These are phyloP conservation scores for Astrothelium subdiscretum DNA, from an alignment of 495 filamentous ascomycete species.

Conservation along the genomic window DNA sequence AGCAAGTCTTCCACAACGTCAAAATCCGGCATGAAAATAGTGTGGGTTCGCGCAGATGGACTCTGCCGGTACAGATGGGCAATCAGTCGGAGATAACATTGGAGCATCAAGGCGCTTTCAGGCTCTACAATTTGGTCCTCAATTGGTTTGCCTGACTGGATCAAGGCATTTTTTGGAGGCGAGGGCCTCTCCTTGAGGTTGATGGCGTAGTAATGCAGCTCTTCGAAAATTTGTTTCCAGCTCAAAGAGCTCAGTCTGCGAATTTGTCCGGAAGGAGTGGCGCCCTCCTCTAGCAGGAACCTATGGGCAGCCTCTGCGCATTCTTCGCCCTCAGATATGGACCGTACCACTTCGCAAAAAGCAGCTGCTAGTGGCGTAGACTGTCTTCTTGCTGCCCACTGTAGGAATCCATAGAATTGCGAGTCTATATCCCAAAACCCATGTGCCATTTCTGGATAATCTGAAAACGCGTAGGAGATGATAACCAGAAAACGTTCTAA, in stretches of 20 bases:
- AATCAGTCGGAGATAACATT: slow-evolving; percentile 81
- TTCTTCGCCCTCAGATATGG: slow-evolving; percentile 67
- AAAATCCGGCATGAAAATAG: slow-evolving; percentile 52
- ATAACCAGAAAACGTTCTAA: slow-evolving; percentile 87
- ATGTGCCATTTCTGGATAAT: slow-evolving; percentile 66
- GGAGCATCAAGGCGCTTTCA: slow-evolving; percentile 82
- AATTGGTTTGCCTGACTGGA: slow-evolving; percentile 29
- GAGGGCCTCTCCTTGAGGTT: slow-evolving; percentile 54
- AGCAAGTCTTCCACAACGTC: slow-evolving; percentile 55
- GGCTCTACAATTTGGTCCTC: slow-evolving; percentile 43
- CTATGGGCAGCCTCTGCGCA: slow-evolving; percentile 71
- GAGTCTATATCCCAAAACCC: slow-evolving; percentile 88
- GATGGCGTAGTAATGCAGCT: slow-evolving; percentile 62
- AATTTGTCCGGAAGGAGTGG: slow-evolving; percentile 59
- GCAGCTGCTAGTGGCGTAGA: slow-evolving; percentile 88
- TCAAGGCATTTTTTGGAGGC: slow-evolving; percentile 5
- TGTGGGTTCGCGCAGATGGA: slow-evolving; percentile 51
- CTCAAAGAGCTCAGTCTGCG: slow-evolving; percentile 69
- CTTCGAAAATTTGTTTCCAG: slow-evolving; percentile 86
- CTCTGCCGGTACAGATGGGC: slow-evolving; percentile 64
- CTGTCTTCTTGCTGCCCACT: slow-evolving; percentile 86
- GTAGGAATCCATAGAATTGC: slow-evolving; percentile 83
- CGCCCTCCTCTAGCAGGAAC: slow-evolving; percentile 80
- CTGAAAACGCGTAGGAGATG: slow-evolving; percentile 83
- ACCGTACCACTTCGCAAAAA: slow-evolving; percentile 88